phyloP scores from a whole-genome alignment of 345 rosid species.

The Laguncularia racemosa region DNA sequence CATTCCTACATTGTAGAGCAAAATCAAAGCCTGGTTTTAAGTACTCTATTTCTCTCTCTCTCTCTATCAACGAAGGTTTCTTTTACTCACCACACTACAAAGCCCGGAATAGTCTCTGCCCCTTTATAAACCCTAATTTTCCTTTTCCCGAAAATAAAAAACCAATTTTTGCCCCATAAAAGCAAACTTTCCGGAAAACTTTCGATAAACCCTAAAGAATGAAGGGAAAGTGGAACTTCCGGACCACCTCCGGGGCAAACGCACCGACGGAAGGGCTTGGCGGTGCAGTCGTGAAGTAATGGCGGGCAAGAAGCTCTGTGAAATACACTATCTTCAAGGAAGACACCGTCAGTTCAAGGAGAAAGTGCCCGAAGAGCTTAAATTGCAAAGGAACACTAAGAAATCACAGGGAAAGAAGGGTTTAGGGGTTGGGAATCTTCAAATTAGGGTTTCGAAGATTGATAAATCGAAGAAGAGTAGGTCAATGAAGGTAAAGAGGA shows the following conservation, averaged over 20 bases:
- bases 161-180: conserved; percentile 11
- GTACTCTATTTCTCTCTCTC: conserved; percentile 5
- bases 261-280: conserved; percentile 94
- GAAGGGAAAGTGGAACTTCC: conserved; percentile 44
- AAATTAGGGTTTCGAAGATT: conserved; percentile 53
- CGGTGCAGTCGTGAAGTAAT: conserved; percentile 72
- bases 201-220: conserved; percentile 1
- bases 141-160: background rate
- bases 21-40: background rate
- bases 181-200: conserved; percentile 14
- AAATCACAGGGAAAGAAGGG: conserved; percentile 12
- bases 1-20: background rate
- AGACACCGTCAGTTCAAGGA: conserved; percentile 41
- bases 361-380: conserved; percentile 61
- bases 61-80: background rate
- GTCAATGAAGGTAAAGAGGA: conserved; percentile 58
- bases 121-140: conserved; percentile 12
- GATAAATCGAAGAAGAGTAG: conserved; percentile 35
- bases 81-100: background rate
- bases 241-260: conserved; percentile 77
- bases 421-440: background rate
- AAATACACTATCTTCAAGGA: conserved; percentile 66
- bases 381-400: conserved; percentile 36
- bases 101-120: conserved; percentile 14
- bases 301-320: conserved; percentile 81